Conservation (phyloP, 2,329 filamentous ascomycete species). For the Laburnicola sp. region DNA sequence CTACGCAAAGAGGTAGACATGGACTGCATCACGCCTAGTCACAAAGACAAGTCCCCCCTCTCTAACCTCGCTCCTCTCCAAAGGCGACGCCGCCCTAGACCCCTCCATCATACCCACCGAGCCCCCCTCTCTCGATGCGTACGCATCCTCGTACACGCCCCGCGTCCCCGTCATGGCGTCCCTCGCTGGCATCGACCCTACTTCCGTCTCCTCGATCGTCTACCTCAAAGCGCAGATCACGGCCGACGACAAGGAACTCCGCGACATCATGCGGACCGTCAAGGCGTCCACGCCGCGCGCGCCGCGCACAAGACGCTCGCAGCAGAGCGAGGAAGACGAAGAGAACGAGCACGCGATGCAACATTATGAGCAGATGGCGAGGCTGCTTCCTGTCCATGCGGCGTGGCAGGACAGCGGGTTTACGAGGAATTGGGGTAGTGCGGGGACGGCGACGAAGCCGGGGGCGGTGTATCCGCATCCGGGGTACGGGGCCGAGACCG, state of each 20-base stretch:
- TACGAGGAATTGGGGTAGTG: conserved; percentile 23
- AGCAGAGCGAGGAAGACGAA: conserved; percentile 11
- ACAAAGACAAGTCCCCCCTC: conserved; percentile 73
- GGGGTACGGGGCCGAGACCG: conserved; percentile 5
- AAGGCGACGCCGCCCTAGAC: conserved; percentile 72
- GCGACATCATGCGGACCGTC: conserved; percentile 67
- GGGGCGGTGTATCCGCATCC: conserved; percentile 10
- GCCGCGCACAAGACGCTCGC: conserved; percentile 1
- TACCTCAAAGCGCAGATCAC: conserved; percentile 88
- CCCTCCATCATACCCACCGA: conserved; percentile 60
- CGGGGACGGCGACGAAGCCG: conserved; percentile 7
- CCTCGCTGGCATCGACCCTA: conserved; percentile 52
- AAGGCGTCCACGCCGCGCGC: conserved; percentile 10
- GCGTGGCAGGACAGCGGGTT: conserved; percentile 23
- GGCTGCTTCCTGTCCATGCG: conserved; percentile 30
- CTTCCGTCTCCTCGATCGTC: conserved; percentile 49
- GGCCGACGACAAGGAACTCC: conserved; percentile 71
- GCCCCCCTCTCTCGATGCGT: conserved; percentile 63
- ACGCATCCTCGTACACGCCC: conserved; percentile 71
- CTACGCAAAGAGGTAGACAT: conserved; percentile 98
- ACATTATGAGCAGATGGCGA: conserved; percentile 35
- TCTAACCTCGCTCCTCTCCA: conserved; percentile 74
- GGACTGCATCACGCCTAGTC: conserved; percentile 91
- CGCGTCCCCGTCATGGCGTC: conserved; percentile 79
- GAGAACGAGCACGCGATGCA: conserved; percentile 16